These are phyloP conservation scores for Camelina neglecta DNA, from an alignment of 345 rosid species.

Conservation along the genomic window DNA sequence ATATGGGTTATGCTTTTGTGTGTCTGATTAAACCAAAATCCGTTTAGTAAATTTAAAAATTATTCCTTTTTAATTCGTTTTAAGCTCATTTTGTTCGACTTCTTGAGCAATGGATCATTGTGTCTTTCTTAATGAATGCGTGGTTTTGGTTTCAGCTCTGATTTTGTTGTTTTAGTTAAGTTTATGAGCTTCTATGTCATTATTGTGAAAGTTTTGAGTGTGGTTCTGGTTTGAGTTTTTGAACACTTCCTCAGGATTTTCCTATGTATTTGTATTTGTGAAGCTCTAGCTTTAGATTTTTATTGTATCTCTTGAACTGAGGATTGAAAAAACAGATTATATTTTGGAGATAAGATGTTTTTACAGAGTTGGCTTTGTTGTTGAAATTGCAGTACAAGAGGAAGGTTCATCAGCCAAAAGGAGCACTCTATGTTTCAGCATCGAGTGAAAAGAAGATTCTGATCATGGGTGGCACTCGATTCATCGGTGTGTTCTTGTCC, in stretches of 20 bases:
- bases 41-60: not conserved
- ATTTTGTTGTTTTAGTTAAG: not conserved
- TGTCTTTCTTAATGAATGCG: slow-evolving; percentile 2
- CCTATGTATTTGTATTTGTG: slow-evolving; percentile 2
- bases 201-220: not conserved
- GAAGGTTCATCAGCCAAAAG: slow-evolving; percentile 65
- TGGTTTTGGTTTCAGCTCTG: slow-evolving; percentile 22
- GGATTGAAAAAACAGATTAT: not conserved
- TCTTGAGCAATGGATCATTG: slow-evolving; percentile 11
- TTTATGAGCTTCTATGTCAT: not conserved
- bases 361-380: slow-evolving; percentile 24
- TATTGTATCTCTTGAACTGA: slow-evolving; percentile 21
- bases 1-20: not conserved
- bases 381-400: slow-evolving; percentile 70
- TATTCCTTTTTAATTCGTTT: not conserved
- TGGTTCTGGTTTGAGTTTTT: not conserved
- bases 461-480: slow-evolving; percentile 96
- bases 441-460: slow-evolving; percentile 87
- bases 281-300: slow-evolving; percentile 5
- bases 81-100: not conserved
- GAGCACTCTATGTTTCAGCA: slow-evolving; percentile 70
- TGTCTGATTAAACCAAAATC: slow-evolving; percentile 16
- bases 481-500: slow-evolving; percentile 86
- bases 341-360: slow-evolving; percentile 13
- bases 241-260: not conserved